Base-by-base conservation (phyloP, 2,329 filamentous ascomycete species). In the Colletotrichum cereale region DNA sequence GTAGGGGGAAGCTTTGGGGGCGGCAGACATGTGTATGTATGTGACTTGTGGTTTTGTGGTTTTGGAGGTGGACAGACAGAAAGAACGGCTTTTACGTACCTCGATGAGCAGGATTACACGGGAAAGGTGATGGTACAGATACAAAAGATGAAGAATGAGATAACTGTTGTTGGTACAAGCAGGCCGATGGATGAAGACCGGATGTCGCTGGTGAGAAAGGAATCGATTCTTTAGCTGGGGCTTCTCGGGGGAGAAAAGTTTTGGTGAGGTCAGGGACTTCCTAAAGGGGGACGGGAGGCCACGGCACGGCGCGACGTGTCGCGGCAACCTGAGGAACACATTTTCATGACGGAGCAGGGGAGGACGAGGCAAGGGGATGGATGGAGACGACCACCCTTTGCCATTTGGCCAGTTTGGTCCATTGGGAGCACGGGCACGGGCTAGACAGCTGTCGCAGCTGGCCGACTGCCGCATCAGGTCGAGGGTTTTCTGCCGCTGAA, bases 61-160 rank as follows among this genome's bases (percentile, higher is more conserved):
- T 24, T 14, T 26, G 50, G 26, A 21, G 16, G 34, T 29, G 18
- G 65, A 64, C 57, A 48, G 47, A 64, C 68, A 48, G 47, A 64
- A 69, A n/a, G 53, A 69, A 69, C 38, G 24, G 29, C 16, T 52
- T 34, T 29, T 26, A 72, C 69, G 42, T 61, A 72, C 69, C 69
- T 72, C 66, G 38, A 69, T 40, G 69, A 72, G 69, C 69, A 69
- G 66, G 65, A 71, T 40, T 50, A 69, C 58, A 72, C 69, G 26
- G 47, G n/a, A 38, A 31, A 48, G 11, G 21, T 58, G 50, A 60
- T 55, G 65, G 31, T 69, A 72, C 58, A 72, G 57, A n/a, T 57
- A 47, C 40, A 53, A 82, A 81, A 78, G 80, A 79, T 76, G 80
- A 79, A 75, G 82, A 79, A 75, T 81, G 82, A 77, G 80, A 78